These are phyloP conservation scores for Alternaria ventricosa DNA, from an alignment of 2,329 filamentous ascomycete genomes.

Conservation along the genomic window DNA sequence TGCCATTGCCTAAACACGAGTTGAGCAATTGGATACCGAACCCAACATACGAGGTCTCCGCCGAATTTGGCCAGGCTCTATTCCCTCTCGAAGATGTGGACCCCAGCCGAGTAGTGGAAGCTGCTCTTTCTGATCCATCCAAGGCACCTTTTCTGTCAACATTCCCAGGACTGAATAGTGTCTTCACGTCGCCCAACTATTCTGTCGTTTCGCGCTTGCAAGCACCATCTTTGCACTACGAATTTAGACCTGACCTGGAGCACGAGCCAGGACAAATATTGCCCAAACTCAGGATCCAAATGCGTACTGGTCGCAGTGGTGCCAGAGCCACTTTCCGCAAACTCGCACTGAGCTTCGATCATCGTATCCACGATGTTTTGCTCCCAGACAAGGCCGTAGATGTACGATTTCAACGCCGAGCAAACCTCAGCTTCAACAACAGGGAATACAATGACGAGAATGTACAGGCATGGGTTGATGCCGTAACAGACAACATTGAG, in stretches of 20 bases:
- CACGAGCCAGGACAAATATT: slow-evolving; percentile 21
- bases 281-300: slow-evolving; percentile 33
- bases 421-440: slow-evolving; percentile 20
- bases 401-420: slow-evolving; percentile 32
- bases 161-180: slow-evolving; percentile 29
- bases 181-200: slow-evolving; percentile 27
- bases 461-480: slow-evolving; percentile 24
- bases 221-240: slow-evolving; percentile 28
- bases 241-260: slow-evolving; percentile 30
- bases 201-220: slow-evolving; percentile 8
- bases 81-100: slow-evolving; percentile 22
- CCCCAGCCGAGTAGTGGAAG: slow-evolving; percentile 2
- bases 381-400: slow-evolving; percentile 40
- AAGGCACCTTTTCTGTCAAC: slow-evolving; percentile 22
- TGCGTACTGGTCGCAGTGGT: slow-evolving; percentile 22
- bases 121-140: background rate
- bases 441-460: slow-evolving; percentile 13
- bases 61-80: slow-evolving; percentile 34
- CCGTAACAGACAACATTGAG: slow-evolving; percentile 31
- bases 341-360: slow-evolving; percentile 28
- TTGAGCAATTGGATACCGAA: slow-evolving; percentile 21
- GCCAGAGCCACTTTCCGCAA: slow-evolving; percentile 24
- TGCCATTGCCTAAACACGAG: background rate
- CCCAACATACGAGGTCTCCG: slow-evolving; percentile 22
- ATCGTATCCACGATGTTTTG: slow-evolving; percentile 36